Base-by-base conservation (phyloP, 1,284 basidiomycete species). In the Ganoderma sp. region DNA sequence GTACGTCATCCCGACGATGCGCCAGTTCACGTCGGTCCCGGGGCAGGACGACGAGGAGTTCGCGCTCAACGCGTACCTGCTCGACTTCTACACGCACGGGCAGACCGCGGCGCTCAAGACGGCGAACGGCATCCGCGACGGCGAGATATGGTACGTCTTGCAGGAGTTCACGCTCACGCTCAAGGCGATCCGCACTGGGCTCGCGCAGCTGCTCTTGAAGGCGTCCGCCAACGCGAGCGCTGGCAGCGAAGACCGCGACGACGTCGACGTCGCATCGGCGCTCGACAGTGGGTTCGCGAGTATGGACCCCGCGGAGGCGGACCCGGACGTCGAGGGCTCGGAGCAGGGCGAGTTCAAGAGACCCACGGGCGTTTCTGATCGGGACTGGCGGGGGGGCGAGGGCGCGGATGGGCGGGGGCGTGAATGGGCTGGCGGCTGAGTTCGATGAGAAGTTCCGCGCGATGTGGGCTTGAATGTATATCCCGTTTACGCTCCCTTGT, bases 41-140 rank as follows among this genome's bases (percentile, higher is more conserved):
- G 73, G 73, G 10, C 61, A 72, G 3, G 63, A 66, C 32, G 66
- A 69, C 39, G 76, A 78, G 57, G 75, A 79, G 43, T 74, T 79
- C 69, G 77, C 81, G 28, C 80, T 89, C 54, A 91, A 92, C 68
- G 90, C 88, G 0, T 90, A 90, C 73, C 77, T 90, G 5, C 79
- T 85, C 65, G 90, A 92, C 74, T 92, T 90, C 78, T 91, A 85
- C 75, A 84, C 75, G 0, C 90, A 92, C 69, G 90, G 90, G 0
- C 88, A 89, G 73, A 79, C 81, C 8, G 73, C 79, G 0, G 79
- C 86, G 0, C 76, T 91, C 61, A 80, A 79, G 12, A 70, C 73
- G 0, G 87, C 86, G 2, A 90, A 90, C 68, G 86, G 83, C 1
- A 87, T 90, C 57, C 78, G 88, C 32, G 76, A 79, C 4, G 87